Base-by-base conservation (phyloP, 352 stramenopile genomes). In the Globisporangium echinulatum region DNA sequence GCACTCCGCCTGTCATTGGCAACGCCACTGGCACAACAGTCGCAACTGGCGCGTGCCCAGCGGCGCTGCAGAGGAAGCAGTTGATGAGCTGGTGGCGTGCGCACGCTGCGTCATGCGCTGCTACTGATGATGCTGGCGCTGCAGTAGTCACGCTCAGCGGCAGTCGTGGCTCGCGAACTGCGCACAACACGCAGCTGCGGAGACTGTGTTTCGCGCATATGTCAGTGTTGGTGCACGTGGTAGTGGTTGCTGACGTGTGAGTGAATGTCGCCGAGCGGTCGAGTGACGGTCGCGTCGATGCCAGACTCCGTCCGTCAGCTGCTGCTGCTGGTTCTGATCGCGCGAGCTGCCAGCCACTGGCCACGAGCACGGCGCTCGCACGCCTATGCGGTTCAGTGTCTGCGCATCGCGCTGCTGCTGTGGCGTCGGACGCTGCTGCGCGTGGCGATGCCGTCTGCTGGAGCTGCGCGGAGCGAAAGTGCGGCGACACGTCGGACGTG, bases 11-110 rank as follows among this genome's bases (percentile, higher is more conserved):
- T 33, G 25, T 33, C 25, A 33, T 33, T 33, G 25, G 25, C 25
- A 33, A 3, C 25, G 25, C 25, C 25, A 33, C 25, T 33, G 25
- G 25, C 25, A 33, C 25, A 33, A 33, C 25, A 33, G 25, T 33
- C 25, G 25, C 25, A 33, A 33, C 25, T 33, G 25, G 25, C 25
- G 25, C 25, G 25, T 33, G 25, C 25, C 25, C 25, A 33, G 33
- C 54, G 4, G 81, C 81, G 10, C 62, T 66, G 52, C 80, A 90
- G 50, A 90, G 79, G 60, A 90, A 90, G 54, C 80, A 90, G n/a
- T 70, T 64, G 1, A 73, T 50, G 19, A 90, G 65, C 15, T 71
- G 72, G 48, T 90, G 80, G 5, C 76, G 67, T 8, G 67, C 69
- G n/a, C 80, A 90, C 1, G 65, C 62, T 40, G 57, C 66, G 7